Evolutionary conservation across 192 early-diverging fungal species (phyloP).

Genomic region (Coemansia sp.): DNA sequence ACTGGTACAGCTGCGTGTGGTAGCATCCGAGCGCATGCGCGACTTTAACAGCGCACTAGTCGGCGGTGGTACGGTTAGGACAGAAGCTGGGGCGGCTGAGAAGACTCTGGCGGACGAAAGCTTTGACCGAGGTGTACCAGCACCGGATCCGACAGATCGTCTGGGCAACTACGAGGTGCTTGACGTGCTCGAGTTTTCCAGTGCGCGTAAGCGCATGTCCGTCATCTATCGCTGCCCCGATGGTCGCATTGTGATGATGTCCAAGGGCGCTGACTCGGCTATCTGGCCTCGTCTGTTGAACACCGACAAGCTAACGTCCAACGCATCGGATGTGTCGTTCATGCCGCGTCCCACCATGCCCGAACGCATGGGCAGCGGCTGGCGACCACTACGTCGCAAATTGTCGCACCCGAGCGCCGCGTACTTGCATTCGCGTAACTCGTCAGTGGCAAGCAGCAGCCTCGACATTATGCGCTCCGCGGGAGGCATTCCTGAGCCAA

Average conservation of each 20-base stretch:
- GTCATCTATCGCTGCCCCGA: constrained; percentile 71
- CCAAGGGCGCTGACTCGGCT: constrained; percentile 91
- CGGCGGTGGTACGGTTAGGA: background rate
- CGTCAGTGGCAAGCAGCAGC: constrained; percentile 36
- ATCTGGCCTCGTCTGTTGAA: constrained; percentile 62
- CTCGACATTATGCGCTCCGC: constrained; percentile 2
- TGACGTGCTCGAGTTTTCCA: constrained; percentile 80
- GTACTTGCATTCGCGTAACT: constrained; percentile 45
- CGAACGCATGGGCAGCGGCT: background rate
- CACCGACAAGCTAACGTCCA: constrained; percentile 20
- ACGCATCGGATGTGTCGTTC: constrained; percentile 20
- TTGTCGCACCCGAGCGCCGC: constrained; percentile 44
- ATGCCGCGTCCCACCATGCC: constrained; percentile 27
- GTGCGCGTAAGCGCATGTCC: constrained; percentile 87
- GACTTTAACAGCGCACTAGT: constrained; percentile 34
- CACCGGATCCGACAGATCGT: constrained; percentile 35
- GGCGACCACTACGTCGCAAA: constrained; percentile 21
- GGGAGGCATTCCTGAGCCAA: background rate
- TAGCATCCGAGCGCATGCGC: constrained; percentile 46
- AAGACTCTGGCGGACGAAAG: constrained; percentile 37
- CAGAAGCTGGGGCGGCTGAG: background rate
- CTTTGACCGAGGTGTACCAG: constrained; percentile 54
- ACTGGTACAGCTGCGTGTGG: constrained; percentile 49
- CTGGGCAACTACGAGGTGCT: constrained; percentile 59
- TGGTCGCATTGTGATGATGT: constrained; percentile 73